phyloP scores from a whole-genome alignment of 768 basidiomycete genomes.

The Pleurotus tuoliensis region DNA sequence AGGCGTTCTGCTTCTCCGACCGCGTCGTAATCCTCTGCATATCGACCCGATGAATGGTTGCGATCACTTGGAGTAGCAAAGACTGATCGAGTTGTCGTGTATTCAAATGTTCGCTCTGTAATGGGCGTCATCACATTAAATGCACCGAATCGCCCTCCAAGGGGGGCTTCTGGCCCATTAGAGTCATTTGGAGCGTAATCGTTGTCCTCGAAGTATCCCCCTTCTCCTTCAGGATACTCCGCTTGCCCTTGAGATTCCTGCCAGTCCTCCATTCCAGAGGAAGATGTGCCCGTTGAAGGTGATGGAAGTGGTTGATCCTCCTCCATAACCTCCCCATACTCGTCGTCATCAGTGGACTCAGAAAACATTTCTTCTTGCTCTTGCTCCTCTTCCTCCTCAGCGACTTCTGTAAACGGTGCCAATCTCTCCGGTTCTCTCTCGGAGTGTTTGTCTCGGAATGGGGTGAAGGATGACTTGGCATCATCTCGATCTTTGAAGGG shows the following conservation, averaged over 20 bases:
- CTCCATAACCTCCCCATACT: conserved; percentile 33
- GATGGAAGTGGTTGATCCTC: conserved; percentile 3
- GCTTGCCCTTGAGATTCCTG: conserved; percentile 18
- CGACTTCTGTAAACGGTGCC: conserved; percentile 26
- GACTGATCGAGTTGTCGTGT: conserved; percentile 46
- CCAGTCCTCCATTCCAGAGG: conserved; percentile 6
- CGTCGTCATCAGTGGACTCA: conserved; percentile 21
- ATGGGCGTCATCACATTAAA: conserved; percentile 98
- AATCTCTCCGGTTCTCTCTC: conserved; percentile 14
- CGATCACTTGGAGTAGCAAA: conserved; percentile 37
- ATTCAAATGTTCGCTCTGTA: conserved; percentile 91
- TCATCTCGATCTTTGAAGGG: conserved; percentile 31
- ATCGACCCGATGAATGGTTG: conserved; percentile 25
- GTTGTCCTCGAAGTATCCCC: conserved; percentile 15
- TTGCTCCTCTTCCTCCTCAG: conserved; percentile 14
- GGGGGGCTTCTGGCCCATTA: conserved; percentile 43
- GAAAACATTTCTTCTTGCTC: conserved; percentile 22
- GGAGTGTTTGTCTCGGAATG: conserved; percentile 25
- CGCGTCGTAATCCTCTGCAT: conserved; percentile 41
- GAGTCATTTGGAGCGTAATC: conserved; percentile 19
- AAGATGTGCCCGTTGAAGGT: conserved; percentile 1
- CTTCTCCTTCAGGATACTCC: conserved; percentile 20
- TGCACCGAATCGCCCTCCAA: conserved; percentile 73
- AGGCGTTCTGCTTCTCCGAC: conserved; percentile 48
- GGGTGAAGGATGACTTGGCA: conserved; percentile 31